These are phyloP conservation scores for Clarkia xantiana DNA, from an alignment of 345 rosid genomes.

Conservation along the genomic window DNA sequence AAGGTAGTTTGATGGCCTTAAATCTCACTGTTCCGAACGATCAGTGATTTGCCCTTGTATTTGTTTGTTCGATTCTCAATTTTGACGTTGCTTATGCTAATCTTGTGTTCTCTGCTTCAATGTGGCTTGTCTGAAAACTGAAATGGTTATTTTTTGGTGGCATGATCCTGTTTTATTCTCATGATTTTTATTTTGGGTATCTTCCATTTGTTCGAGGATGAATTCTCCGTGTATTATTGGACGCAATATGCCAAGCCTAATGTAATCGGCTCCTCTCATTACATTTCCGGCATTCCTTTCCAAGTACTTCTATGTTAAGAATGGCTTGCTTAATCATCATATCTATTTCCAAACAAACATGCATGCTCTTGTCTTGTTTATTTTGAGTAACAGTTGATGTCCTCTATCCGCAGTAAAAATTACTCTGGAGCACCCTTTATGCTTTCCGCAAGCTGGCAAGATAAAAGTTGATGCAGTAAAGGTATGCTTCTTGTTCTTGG, in stretches of 20 bases:
- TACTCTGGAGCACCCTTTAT: constrained; percentile 21
- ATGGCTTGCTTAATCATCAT: no score
- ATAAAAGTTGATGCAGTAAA: constrained; percentile 34
- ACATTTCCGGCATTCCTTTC: background rate
- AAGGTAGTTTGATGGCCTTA: constrained; percentile 16
- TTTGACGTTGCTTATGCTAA: background rate
- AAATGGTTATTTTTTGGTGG: background rate
- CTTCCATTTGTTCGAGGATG: no score
- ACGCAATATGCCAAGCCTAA: no score
- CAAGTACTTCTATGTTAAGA: background rate
- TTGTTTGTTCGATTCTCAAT: background rate
- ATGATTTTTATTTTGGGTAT: no score
- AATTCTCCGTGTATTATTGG: no score
- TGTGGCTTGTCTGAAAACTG: background rate
- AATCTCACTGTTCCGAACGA: no score
- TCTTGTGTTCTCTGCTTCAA: background rate
- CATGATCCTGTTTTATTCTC: background rate
- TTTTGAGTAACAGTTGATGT: background rate
- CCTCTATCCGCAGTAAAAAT: constrained; percentile 30
- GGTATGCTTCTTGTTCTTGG: constrained; percentile 16
- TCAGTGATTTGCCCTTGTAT: no score
- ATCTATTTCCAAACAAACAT: background rate
- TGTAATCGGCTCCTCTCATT: no score
- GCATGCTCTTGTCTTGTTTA: background rate
- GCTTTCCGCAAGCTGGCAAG: constrained; percentile 37